Base-by-base conservation (phyloP, 805 yeast species). In the Danielia oregonensis region DNA sequence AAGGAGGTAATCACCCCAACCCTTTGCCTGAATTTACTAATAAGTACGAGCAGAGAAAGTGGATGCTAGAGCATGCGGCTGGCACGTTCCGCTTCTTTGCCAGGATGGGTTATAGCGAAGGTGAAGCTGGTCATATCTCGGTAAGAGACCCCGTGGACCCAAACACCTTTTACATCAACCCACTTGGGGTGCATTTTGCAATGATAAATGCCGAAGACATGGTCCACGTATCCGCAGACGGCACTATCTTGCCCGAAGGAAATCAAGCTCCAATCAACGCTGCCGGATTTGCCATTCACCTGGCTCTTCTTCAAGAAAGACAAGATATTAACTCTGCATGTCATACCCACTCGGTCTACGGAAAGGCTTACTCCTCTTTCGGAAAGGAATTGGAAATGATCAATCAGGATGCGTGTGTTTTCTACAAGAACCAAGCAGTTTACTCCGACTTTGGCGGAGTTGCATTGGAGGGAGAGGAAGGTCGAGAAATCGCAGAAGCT, bases 101-200 rank as follows among this genome's bases (percentile, higher is more conserved):
- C n/a, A 71, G 94, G 52, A 76, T 74, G 46, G 86, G 86, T 12
- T 86, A 63, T 58, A 68, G 79, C 12, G 87, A 84, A 55, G 95
- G 95, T 11, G 58, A 78, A 14, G 87, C 95, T 0, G 96, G 96
- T 15, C 96, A 86, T 55, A 86, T 86, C 38, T 82, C 93, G 6
- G 72, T 86, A 9, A 72, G 93, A 47, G 96, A 86, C 52, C 95
- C 96, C 3, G 78, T 83, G 28, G 78, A 81, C 43, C 82, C 82
- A n/a, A 56, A 68, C 29, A 83, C 91, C 3, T 86, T 86, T 57
- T 86, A 95, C 95, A 84, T 86, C 55, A 86, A 86, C 60, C 95
- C 96, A 4, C 64, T 86, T 43, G 91, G 83, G n/a, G 72, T 70
- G 45, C 95, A 86, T 58, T 86, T 83, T 43, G 63, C 61, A 11